Evolutionary conservation across 2,329 filamentous ascomycete genomes (phyloP).

Genomic region (Corynespora cassiicola): DNA sequence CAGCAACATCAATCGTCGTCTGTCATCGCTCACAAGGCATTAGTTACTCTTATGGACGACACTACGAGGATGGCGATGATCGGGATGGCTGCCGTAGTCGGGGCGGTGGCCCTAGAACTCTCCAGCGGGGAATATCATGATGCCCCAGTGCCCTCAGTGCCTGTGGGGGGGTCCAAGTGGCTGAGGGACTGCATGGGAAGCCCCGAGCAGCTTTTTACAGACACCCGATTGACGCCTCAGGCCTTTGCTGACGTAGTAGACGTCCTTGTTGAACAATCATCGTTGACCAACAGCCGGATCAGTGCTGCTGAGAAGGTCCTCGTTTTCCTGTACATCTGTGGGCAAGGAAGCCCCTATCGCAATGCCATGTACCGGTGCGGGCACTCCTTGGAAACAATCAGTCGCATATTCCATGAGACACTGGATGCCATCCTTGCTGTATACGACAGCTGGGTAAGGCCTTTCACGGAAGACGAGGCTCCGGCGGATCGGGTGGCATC

Average conservation of each 20-base stretch:
- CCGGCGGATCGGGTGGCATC: neutral
- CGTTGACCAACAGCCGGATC: neutral
- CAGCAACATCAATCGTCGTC: too few relatives aligned
- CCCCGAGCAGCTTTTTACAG: conserved; percentile 1
- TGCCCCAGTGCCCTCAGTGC: too few relatives aligned
- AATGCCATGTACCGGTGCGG: conserved; percentile 2
- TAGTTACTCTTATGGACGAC: too few relatives aligned
- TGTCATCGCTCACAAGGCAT: too few relatives aligned
- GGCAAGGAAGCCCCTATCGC: conserved; percentile 1
- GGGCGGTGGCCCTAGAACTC: too few relatives aligned
- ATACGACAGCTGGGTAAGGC: neutral
- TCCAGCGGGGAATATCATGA: too few relatives aligned
- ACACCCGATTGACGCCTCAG: neutral
- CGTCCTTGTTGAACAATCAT: neutral
- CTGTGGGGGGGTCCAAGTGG: too few relatives aligned
- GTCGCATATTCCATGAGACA: conserved; percentile 2
- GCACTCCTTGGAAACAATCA: neutral
- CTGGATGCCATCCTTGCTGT: neutral
- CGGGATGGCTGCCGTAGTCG: too few relatives aligned
- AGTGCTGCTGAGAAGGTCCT: conserved; percentile 5
- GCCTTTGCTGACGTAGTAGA: conserved; percentile 2
- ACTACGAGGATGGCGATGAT: too few relatives aligned
- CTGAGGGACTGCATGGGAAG: neutral
- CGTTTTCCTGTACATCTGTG: conserved; percentile 2
- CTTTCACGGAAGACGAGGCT: neutral